phyloP scores from a whole-genome alignment of 306 rosid species.

The Astragalus membranaceus region DNA sequence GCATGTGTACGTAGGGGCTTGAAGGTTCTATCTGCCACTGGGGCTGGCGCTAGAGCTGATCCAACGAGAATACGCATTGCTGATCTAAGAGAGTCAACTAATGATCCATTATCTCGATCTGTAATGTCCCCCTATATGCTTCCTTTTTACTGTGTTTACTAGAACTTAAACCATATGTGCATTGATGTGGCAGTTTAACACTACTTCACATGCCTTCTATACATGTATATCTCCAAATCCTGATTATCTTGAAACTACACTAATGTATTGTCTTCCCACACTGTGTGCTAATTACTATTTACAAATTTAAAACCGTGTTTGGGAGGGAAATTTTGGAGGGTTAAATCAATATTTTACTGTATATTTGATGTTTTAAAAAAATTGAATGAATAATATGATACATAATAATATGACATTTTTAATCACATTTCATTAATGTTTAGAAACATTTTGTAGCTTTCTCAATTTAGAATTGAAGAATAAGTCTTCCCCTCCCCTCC shows the following conservation, averaged over 20 bases:
- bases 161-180: background rate
- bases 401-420: no score
- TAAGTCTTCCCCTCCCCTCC: no score
- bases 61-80: constrained; percentile 93
- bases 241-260: background rate
- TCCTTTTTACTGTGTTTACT: background rate
- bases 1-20: constrained; percentile 90
- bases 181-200: background rate
- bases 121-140: constrained; percentile 38
- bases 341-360: no score
- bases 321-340: no score
- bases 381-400: no score
- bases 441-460: no score
- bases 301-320: no score
- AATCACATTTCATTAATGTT: no score
- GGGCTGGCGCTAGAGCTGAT: constrained; percentile 97
- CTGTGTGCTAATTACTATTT: background rate
- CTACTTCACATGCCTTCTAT: background rate
- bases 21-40: constrained; percentile 87
- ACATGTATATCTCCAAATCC: background rate
- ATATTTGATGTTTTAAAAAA: no score
- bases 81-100: constrained; percentile 84
- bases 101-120: constrained; percentile 83
- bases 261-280: constrained; percentile 5
- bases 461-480: no score